Evolutionary conservation across 2,329 filamentous ascomycete genomes (phyloP).

Genomic region (Tolypocladium capitatum): DNA sequence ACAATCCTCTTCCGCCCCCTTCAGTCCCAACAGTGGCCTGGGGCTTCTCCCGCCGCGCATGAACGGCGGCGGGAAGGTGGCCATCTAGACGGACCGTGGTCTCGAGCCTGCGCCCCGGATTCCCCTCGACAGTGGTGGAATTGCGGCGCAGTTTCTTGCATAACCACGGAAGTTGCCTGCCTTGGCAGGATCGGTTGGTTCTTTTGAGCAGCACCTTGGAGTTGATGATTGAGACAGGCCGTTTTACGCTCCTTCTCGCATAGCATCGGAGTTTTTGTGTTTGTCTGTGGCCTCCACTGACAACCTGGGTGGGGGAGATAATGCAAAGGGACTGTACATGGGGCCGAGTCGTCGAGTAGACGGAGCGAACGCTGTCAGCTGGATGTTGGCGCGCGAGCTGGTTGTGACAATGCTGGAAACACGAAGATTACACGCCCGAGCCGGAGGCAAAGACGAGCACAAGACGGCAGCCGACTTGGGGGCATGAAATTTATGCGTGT

Average conservation of each 20-base stretch:
- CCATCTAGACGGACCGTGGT: conserved; percentile 13
- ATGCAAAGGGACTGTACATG: neutral
- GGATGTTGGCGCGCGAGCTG: neutral
- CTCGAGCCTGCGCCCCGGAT: neutral
- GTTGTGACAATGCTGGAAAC: neutral
- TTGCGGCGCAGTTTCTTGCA: conserved; percentile 2
- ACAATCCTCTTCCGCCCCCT: conserved; percentile 15
- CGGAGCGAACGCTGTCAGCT: neutral
- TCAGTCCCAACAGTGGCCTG: conserved; percentile 19
- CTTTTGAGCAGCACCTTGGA: neutral
- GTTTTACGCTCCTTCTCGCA: conserved; percentile 3
- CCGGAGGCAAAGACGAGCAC: neutral
- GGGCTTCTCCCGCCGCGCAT: conserved; percentile 20
- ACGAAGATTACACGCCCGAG: neutral
- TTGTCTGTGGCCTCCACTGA: neutral
- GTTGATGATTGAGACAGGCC: neutral
- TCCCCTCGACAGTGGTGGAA: neutral
- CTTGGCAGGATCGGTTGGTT: conserved; percentile 4
- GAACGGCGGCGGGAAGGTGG: conserved; percentile 25
- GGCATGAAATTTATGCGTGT: neutral
- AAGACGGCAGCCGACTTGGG: neutral
- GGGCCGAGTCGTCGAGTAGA: neutral
- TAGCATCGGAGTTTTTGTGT: conserved; percentile 9
- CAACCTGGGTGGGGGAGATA: neutral
- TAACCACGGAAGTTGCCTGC: conserved; percentile 5